Evolutionary conservation across 2,329 filamentous ascomycete species (phyloP).

Genomic region (Colletotrichum viniferum): DNA sequence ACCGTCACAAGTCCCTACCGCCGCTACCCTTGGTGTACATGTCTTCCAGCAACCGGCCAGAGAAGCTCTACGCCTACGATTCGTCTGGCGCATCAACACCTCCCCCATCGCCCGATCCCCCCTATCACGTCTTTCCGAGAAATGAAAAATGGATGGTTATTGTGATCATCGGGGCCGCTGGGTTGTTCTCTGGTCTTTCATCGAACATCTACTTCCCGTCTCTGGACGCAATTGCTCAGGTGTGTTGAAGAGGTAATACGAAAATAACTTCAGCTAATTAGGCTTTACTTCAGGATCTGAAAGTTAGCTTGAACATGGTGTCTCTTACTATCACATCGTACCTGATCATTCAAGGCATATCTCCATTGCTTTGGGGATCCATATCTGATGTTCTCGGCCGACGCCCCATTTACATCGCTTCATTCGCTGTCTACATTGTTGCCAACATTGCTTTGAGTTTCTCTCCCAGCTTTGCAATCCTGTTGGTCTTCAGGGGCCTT

Average conservation of each 20-base stretch:
- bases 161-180: constrained; percentile 52
- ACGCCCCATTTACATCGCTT: constrained; percentile 46
- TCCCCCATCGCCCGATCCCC: background rate
- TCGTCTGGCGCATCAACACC: background rate
- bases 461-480: constrained; percentile 42
- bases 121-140: constrained; percentile 39
- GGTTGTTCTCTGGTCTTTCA: constrained; percentile 56
- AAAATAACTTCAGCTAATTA: background rate
- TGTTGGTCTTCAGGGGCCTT: constrained; percentile 49
- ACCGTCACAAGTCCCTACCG: background rate
- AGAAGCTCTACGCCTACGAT: background rate
- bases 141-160: constrained; percentile 50
- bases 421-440: constrained; percentile 50
- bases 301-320: constrained; percentile 32
- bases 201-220: constrained; percentile 57
- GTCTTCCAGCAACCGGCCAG: background rate
- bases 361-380: constrained; percentile 52
- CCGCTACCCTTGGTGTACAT: background rate
- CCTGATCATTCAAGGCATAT: constrained; percentile 54
- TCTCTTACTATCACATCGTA: constrained; percentile 50
- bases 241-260: background rate
- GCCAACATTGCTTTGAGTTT: constrained; percentile 51
- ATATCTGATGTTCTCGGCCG: constrained; percentile 52
- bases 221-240: constrained; percentile 39
- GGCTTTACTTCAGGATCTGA: constrained; percentile 27